phyloP scores from a whole-genome alignment of 306 rosid genomes.

The Comarum palustre region DNA sequence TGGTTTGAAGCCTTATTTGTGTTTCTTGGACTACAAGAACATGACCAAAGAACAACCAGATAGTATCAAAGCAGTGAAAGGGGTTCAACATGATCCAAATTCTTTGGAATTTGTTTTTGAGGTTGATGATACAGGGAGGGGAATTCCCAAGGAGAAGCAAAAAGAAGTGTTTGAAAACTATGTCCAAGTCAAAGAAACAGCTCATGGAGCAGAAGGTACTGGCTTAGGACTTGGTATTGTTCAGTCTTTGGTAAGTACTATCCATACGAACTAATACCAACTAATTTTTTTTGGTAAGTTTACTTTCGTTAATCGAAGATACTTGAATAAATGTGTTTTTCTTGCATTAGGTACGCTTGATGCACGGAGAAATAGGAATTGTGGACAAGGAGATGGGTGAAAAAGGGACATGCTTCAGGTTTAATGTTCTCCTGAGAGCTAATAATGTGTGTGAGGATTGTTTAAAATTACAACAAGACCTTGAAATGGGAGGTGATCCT shows the following conservation, averaged over 20 bases:
- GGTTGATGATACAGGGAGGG: slow-evolving; percentile 77
- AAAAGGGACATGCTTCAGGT: slow-evolving; percentile 70
- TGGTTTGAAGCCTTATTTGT: slow-evolving; percentile 21
- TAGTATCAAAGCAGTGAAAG: slow-evolving; percentile 30
- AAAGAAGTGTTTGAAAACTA: slow-evolving; percentile 60
- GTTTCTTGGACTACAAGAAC: slow-evolving; percentile 34
- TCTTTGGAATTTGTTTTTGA: slow-evolving; percentile 62
- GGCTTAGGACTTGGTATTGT: slow-evolving; percentile 94
- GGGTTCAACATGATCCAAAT: slow-evolving; percentile 31
- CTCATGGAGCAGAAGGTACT: slow-evolving; percentile 60
- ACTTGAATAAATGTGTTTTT: neutral
- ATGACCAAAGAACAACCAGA: neutral
- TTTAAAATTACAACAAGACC: slow-evolving; percentile 30
- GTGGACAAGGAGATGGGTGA: slow-evolving; percentile 63
- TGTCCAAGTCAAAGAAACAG: slow-evolving; percentile 65
- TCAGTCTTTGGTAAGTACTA: slow-evolving; percentile 58
- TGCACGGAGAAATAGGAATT: slow-evolving; percentile 71
- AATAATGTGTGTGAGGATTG: neutral
- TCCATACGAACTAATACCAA: neutral
- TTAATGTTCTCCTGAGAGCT: slow-evolving; percentile 42
- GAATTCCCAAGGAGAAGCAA: slow-evolving; percentile 73
- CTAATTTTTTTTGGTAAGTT: neutral
- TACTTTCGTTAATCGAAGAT: neutral
- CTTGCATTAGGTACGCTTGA: slow-evolving; percentile 59
- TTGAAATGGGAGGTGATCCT: slow-evolving; percentile 1